phyloP scores from a whole-genome alignment of 1,139 yeast species.

The Hansenula sp. region DNA sequence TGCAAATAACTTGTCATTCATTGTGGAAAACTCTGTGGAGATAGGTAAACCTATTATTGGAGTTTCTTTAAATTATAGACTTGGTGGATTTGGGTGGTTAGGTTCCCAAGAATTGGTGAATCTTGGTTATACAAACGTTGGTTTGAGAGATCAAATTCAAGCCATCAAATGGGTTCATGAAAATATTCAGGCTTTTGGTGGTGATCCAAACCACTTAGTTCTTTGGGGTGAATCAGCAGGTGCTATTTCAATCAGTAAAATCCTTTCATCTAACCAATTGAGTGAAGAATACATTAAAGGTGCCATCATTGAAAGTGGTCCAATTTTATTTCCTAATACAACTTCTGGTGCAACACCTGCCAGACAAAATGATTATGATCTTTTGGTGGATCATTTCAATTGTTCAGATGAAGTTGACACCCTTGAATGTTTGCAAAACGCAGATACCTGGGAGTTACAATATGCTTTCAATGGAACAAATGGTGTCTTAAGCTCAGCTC shows the following conservation, averaged over 20 bases:
- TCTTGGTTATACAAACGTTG: slow-evolving; percentile 24
- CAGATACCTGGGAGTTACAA: slow-evolving; percentile 8
- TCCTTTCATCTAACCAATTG: slow-evolving; percentile 23
- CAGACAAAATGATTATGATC: slow-evolving; percentile 8
- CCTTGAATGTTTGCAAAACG: slow-evolving; percentile 15
- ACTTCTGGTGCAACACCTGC: slow-evolving; percentile 2
- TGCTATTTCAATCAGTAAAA: slow-evolving; percentile 27
- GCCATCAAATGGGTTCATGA: slow-evolving; percentile 34
- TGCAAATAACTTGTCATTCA: slow-evolving; percentile 21
- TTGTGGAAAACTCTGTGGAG: slow-evolving; percentile 22
- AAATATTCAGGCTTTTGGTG: slow-evolving; percentile 32
- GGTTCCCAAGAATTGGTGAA: slow-evolving; percentile 21
- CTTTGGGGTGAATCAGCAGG: slow-evolving; percentile 36
- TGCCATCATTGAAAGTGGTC: slow-evolving; percentile 25
- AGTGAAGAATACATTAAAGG: slow-evolving; percentile 21
- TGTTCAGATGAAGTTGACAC: slow-evolving; percentile 12
- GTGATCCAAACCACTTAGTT: slow-evolving; percentile 31
- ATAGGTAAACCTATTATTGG: slow-evolving; percentile 27
- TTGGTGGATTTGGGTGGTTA: slow-evolving; percentile 30
- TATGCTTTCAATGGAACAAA: slow-evolving; percentile 14
- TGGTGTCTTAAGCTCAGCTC: slow-evolving; percentile 5
- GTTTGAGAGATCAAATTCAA: slow-evolving; percentile 29
- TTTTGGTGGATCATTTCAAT: slow-evolving; percentile 9
- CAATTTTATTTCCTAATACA: slow-evolving; percentile 9
- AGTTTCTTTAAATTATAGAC: slow-evolving; percentile 31